These are phyloP conservation scores for Geotrichum klebahnii DNA, from an alignment of 1,139 yeast species.

Conservation along the genomic window DNA sequence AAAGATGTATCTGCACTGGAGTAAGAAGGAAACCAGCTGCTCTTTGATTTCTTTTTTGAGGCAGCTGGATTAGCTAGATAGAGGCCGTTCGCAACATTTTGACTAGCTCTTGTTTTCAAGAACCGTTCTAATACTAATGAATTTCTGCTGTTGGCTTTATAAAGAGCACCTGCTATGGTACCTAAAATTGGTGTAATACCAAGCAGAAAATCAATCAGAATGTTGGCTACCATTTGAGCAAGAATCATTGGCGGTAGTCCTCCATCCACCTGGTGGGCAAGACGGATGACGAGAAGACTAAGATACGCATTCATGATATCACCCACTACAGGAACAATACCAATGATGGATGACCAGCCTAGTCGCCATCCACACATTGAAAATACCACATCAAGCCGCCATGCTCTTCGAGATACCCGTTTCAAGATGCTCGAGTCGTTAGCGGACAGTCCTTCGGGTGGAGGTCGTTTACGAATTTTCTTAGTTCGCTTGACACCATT, in stretches of 20 bases:
- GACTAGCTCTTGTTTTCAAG: conserved; percentile 16
- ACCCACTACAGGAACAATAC: conserved; percentile 63
- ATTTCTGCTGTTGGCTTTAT: conserved; percentile 73
- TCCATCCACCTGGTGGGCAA: conserved; percentile 57
- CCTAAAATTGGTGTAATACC: conserved; percentile 76
- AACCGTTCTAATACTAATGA: conserved; percentile 53
- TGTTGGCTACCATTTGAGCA: conserved; percentile 56
- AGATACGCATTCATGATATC: conserved; percentile 50
- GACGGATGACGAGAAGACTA: conserved; percentile 49
- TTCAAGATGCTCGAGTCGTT: conserved; percentile 52
- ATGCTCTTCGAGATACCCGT: conserved; percentile 55
- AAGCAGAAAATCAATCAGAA: conserved; percentile 59
- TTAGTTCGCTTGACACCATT: conserved; percentile 27
- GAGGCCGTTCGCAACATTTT: conserved; percentile 14
- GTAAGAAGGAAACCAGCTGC: neutral
- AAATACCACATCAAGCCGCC: conserved; percentile 60
- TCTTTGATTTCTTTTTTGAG: neutral
- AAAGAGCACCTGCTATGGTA: conserved; percentile 60
- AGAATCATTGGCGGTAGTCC: conserved; percentile 55
- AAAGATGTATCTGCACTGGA: neutral
- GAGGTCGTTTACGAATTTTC: conserved; percentile 37
- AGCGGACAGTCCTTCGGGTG: conserved; percentile 53
- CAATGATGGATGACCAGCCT: conserved; percentile 73
- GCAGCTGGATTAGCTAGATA: neutral
- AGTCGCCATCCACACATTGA: conserved; percentile 59